Base-by-base conservation (phyloP, 306 rosid genomes). In the Rosa multiflora region DNA sequence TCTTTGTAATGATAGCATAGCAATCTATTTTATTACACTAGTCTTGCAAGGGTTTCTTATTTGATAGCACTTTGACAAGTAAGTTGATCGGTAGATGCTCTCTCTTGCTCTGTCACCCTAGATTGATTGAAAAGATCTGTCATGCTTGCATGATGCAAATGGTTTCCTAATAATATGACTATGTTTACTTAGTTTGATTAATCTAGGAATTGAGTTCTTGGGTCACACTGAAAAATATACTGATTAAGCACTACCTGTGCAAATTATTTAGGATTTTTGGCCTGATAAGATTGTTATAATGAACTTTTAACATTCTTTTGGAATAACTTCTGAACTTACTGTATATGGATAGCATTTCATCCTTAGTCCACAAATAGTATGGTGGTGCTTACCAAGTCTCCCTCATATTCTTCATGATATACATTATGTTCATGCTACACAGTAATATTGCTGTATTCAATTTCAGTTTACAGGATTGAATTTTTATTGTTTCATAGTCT, bases 321-420 rank as follows among this genome's bases (percentile, higher is more conserved):
- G 63, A 35, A 47, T 47, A 62, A 42, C 35, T 8, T n/a, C 49
- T 79, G 63, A 39, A 55, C 72, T 37, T 72, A 72, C 26, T 73
- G n/a, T 35, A 10, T 21, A 8, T 47, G 14, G 37, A 32, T 32
- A 32, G 20, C 4, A 7, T 80, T 13, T 59, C 47, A n/a, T 82
- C 42, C 23, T 62, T 17, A 47, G 32, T 64, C 53, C 43, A 18
- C 48, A 53, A 63, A 44, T 44, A 39, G 21, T 6, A 14, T 32
- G 11, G n/a, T 67, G 23, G 46, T 78, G 67, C 35, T 72, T 64
- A 72, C 23, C 14, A 44, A 42, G 6, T 72, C 67, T 12, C 35
- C 39, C 11, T 51, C 40, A 6, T 5, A 21, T 18, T 35, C 69
- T 35, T 32, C 7, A 8, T 29, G 0, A 44, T 44, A 44, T 43